phyloP scores from a whole-genome alignment of 2,329 filamentous ascomycete genomes.

The Sporothrix mexicana region DNA sequence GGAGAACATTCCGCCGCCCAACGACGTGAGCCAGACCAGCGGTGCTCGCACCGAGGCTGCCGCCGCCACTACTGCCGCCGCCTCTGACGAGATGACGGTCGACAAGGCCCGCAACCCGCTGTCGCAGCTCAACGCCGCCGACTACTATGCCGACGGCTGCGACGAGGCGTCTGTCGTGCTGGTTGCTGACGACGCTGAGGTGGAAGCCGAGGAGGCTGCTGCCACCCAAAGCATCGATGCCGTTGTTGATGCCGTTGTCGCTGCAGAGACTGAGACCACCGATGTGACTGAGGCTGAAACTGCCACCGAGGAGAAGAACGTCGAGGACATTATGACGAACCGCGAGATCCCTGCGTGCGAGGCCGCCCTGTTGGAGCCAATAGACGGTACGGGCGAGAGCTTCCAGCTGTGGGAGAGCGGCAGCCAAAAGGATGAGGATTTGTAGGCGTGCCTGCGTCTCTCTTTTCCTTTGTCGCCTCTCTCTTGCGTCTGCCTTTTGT shows the following conservation, averaged over 20 bases:
- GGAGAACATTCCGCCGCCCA: constrained; percentile 85
- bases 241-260: constrained; percentile 29
- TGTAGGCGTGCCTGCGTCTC: neutral
- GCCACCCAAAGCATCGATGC: neutral
- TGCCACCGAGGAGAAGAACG: constrained; percentile 30
- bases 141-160: constrained; percentile 71
- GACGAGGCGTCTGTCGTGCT: constrained; percentile 67
- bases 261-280: constrained; percentile 38
- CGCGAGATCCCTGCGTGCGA: constrained; percentile 47
- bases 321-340: constrained; percentile 50
- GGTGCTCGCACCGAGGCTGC: neutral
- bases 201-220: neutral
- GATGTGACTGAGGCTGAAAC: neutral
- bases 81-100: constrained; percentile 61
- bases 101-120: constrained; percentile 70
- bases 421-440: constrained; percentile 64
- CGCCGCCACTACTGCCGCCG: constrained; percentile 30
- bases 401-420: constrained; percentile 75
- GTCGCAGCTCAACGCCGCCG: constrained; percentile 68
- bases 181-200: constrained; percentile 47
- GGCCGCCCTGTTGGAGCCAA: constrained; percentile 58
- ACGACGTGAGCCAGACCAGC: constrained; percentile 66
- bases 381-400: constrained; percentile 64
- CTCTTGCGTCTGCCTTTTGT: neutral
- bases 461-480: neutral